Evolutionary conservation across 1,284 basidiomycete genomes (phyloP), one percentile per base, ranked within the genome.

Genomic region (Leccinum subfulvum): DNA sequence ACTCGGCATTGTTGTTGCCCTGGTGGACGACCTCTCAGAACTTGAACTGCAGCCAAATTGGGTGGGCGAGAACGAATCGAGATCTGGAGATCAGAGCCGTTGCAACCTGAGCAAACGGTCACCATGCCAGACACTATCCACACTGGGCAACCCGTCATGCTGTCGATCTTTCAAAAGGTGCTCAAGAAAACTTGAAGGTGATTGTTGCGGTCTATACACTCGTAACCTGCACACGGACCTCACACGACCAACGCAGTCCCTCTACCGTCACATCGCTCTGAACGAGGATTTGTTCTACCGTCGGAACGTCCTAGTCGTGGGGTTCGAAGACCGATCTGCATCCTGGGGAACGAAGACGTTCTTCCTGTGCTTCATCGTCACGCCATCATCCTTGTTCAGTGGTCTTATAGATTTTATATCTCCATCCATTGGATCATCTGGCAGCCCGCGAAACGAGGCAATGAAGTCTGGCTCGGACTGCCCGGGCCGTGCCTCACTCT

Each of bases 281-380:
- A 86, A 79, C 66, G 78, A 83, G 16, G 82, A 88, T 66, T 69
- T 83, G 10, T 75, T 82, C 35, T 94, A 94, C 78, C 91, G 91
- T 60, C 87, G 92, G 51, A 92, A 92, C 65, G 81, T 98, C 61
- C 80, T 99, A 56, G 82, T 97, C 64, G 84, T 85, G 53, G 90
- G 95, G 82, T 95, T 97, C 75, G 85, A 87, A 58, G 87, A 92
- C 66, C 76, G 81, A 4, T 77, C 83, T 4, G 82, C 87, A 58
- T 81, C 89, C 8, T 91, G 89, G 83, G 78, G 83, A 11, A 91
- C 94, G 78, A 98, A 98, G 78, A 89, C 91, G 4, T 87, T 89
- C 67, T 92, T 94, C 69, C 81, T 99, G 56, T 91, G 95, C 5
- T 87, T 93, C 64, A 82, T 99, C 62, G 81, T 99, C 71, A 97